phyloP scores from a whole-genome alignment of 1,139 yeast genomes.

The Candida tetrigidarum region DNA sequence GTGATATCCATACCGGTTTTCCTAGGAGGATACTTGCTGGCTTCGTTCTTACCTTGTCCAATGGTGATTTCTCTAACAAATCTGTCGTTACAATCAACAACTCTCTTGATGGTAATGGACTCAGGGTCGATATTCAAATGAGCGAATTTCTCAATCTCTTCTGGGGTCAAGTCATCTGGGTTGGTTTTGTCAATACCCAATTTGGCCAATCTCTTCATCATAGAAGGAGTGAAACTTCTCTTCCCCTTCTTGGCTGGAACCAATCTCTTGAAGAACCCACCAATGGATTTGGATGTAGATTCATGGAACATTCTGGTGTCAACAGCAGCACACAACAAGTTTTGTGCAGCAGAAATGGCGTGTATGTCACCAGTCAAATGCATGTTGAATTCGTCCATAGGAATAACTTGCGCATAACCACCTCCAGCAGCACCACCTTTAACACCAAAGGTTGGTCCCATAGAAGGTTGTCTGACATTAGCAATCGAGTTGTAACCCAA shows the following conservation, averaged over 20 bases:
- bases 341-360: constrained; percentile 95
- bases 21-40: constrained; percentile 81
- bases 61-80: constrained; percentile 89
- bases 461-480: constrained; percentile 96
- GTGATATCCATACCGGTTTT: constrained; percentile 97
- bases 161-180: constrained; percentile 81
- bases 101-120: constrained; percentile 95
- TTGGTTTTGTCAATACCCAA: constrained; percentile 81
- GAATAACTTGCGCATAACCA: constrained; percentile 97
- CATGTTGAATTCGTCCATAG: constrained; percentile 99
- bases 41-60: constrained; percentile 83
- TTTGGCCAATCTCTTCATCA: constrained; percentile 78
- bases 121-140: constrained; percentile 93
- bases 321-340: constrained; percentile 94
- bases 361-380: constrained; percentile 98
- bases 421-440: constrained; percentile 99
- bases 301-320: constrained; percentile 99
- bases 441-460: constrained; percentile 99
- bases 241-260: constrained; percentile 87
- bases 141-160: constrained; percentile 76
- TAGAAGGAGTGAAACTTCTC: constrained; percentile 76
- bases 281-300: constrained; percentile 82
- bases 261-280: constrained; percentile 78
- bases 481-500: constrained; percentile 88
- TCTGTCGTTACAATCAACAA: constrained; percentile 95